phyloP scores from a whole-genome alignment of 202 grass and related monocot species.

The Carex arenaria region DNA sequence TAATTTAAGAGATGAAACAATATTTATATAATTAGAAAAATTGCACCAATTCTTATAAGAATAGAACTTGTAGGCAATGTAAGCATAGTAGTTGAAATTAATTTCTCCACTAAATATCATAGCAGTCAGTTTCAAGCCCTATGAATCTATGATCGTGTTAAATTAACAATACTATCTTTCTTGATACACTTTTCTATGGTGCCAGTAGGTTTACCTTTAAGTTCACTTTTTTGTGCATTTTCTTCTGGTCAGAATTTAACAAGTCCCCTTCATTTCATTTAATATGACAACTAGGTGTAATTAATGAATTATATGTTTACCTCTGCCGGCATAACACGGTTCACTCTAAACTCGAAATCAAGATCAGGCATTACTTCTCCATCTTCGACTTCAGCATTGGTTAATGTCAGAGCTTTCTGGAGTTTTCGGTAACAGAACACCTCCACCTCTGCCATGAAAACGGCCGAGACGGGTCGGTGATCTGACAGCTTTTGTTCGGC shows the following conservation, averaged over 20 bases:
- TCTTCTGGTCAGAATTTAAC: neutral
- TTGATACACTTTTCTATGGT: neutral
- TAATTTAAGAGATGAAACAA: neutral
- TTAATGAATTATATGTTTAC: neutral
- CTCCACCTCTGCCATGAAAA: constrained; percentile 77
- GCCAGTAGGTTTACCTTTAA: neutral
- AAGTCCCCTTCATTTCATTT: too few species aligned
- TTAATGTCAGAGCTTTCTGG: constrained; percentile 79
- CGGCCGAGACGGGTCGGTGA: constrained; percentile 72
- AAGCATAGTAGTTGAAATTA: too few species aligned
- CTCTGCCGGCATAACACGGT: neutral
- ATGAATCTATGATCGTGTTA: neutral
- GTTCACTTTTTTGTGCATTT: neutral
- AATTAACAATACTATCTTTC: neutral
- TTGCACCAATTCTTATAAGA: neutral
- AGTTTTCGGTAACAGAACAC: constrained; percentile 71
- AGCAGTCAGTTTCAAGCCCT: neutral
- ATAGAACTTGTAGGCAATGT: neutral
- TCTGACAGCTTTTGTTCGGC: constrained; percentile 63
- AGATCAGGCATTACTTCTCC: constrained; percentile 62
- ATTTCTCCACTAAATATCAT: neutral
- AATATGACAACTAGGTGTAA: neutral
- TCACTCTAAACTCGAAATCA: constrained; percentile 24
- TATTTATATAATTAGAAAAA: neutral
- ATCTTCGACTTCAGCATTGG: constrained; percentile 71